Evolutionary conservation across 2,329 filamentous ascomycete species (phyloP), one percentile per base, ranked within the genome.

Genomic region (Arachnomyces sp.): DNA sequence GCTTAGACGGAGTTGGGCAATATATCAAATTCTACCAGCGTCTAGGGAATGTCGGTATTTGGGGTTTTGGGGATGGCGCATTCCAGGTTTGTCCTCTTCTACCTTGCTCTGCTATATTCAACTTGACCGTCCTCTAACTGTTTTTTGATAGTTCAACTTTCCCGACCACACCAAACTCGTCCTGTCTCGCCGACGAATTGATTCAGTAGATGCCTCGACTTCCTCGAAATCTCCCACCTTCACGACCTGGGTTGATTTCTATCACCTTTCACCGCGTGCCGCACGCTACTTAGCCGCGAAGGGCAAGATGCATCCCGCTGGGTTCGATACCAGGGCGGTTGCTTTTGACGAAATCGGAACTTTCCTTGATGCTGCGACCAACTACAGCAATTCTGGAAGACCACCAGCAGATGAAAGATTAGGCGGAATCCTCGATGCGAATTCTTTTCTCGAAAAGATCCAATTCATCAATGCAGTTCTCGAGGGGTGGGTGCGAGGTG

Each of bases 121-220:
- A 30, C 30, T 42, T 28, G 16, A 30, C 18, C 12, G 34, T 28
- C 14, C 13, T 13, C 28, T 34, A 13, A 11, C 18, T 18, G 12
- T 33, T 28, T 8, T 38, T 6, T n/a, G 21, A 11, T 28, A 66
- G 54, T 71, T 73, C 55, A 73, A 73, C 47, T 73, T 72, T 48
- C 69, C 69, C 2, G 69, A 73, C 40, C 69, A 73, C 44, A 73
- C 69, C 9, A 73, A 73, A 46, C 57, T 73, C 9, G 61, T 71
- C n/a, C 54, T 72, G 28, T 65, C 68, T 3, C 57, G 11, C 60
- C 57, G 12, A 60, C 57, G 29, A 59, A 56, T n/a, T 52, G 61
- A 41, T n/a, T 33, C 1, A 8, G 14, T 17, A 39, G 11, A 18
- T 39, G 21, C 31, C 8, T 38, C 44, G 8, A 28, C 32, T 21